Base-by-base conservation (phyloP, 805 yeast species). In the Metschnikowia vanudenii region DNA sequence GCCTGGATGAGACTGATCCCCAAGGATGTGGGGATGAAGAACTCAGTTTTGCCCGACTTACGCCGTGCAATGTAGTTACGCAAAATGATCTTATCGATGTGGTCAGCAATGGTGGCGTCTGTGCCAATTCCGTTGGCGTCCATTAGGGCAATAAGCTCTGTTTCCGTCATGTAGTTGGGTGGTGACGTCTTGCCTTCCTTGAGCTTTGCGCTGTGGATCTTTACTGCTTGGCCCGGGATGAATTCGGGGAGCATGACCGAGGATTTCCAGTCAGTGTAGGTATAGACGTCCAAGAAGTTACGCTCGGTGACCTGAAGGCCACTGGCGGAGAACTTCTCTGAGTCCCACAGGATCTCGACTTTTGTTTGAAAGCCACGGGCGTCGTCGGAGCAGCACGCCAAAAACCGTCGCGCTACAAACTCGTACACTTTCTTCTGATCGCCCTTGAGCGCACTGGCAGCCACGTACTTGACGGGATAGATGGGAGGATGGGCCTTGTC, bases 401-500 rank as follows among this genome's bases (percentile, higher is more conserved):
- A 62, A 56, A 91, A 94, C 46, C 92, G 82, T 45, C 97, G 74
- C 2, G 85, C 86, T 1, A 94, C 82, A 57, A 87, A 89, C 61
- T 88, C 96, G 63, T 91, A 94, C 0, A 94, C 92, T 50, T 77
- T 82, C 56, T 76, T 78, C 51, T 86, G 85, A 43, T 77, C 78
- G 1, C 61, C 65, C 20, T 52, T 59, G 11, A 69, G 52, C 31
- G 55, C 41, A 30, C 58, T 59, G 17, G 64, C 46, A 39, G 65
- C 71, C 26, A 59, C 74, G 53, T 70, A 78, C 47, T 68, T 69
- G 10, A 88, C 81, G 0, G 99, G 99, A 64, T 94, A 97, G 47
- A 94, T 94, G 0, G 99, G 97, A 4, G 99, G 98, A 76, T 94
- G 99, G 19, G 99, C 98, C 60, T 89, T 83, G 68, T 94, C 99